phyloP scores from a whole-genome alignment of 495 filamentous ascomycete genomes.

The Penicillium daleae region DNA sequence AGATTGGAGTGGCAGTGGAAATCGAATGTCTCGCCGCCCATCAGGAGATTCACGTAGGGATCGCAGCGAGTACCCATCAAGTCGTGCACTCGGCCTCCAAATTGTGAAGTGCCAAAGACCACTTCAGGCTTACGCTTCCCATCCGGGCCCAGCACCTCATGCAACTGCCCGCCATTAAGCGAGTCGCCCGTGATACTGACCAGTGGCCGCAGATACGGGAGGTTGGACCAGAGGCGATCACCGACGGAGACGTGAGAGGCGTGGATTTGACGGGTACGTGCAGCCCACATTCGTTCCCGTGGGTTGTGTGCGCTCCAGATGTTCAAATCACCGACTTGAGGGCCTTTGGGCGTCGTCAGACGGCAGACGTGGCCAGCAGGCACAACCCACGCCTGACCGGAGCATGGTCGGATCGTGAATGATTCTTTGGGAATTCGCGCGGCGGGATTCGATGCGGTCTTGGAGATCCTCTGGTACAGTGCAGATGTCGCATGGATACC shows the following conservation, averaged over 20 bases:
- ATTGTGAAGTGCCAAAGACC: slow-evolving; percentile 47
- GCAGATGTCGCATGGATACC: slow-evolving; percentile 41
- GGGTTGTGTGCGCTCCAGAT: slow-evolving; percentile 78
- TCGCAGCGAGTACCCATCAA: slow-evolving; percentile 78
- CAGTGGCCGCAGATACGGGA: slow-evolving; percentile 76
- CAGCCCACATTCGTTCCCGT: slow-evolving; percentile 78
- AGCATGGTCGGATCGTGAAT: slow-evolving; percentile 52
- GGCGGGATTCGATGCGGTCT: slow-evolving; percentile 37
- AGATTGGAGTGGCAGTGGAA: slow-evolving; percentile 85
- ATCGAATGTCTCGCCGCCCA: slow-evolving; percentile 71
- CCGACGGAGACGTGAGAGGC: slow-evolving; percentile 68
- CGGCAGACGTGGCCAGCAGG: slow-evolving; percentile 66
- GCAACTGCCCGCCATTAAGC: slow-evolving; percentile 59
- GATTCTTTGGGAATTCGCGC: slow-evolving; percentile 39
- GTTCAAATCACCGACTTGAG: slow-evolving; percentile 82
- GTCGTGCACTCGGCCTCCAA: slow-evolving; percentile 66
- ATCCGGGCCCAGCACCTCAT: slow-evolving; percentile 44
- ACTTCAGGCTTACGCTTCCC: slow-evolving; percentile 40
- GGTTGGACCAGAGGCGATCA: slow-evolving; percentile 75
- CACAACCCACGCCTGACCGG: slow-evolving; percentile 66
- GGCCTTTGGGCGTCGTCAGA: slow-evolving; percentile 72
- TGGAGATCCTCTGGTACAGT: slow-evolving; percentile 46
- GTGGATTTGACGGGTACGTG: slow-evolving; percentile 76
- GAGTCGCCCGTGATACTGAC: slow-evolving; percentile 72
- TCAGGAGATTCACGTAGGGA: slow-evolving; percentile 72